A percentile compares a stretch with the other conserved stretches of the same genome.
These are phyloP conservation scores for Lasiodiplodia sp. DNA, from an alignment of 2,329 filamentous ascomycete genomes.

Conservation along the genomic window DNA sequence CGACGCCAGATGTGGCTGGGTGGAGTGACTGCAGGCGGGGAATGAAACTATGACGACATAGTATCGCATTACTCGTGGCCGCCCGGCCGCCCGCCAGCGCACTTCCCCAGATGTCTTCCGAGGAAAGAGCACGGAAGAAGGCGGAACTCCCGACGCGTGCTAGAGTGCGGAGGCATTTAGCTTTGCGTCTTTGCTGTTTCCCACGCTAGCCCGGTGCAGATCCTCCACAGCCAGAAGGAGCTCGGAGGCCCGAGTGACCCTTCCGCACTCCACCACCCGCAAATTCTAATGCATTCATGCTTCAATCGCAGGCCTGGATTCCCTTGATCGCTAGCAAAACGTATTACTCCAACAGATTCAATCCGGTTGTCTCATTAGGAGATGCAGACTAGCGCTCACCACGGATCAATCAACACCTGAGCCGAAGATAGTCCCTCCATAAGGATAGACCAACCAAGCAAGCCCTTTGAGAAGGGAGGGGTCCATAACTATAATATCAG, in stretches of 20 bases:
- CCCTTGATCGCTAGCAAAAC: neutral
- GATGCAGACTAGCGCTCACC: too few species aligned
- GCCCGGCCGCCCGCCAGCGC: neutral
- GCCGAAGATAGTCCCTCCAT: too few species aligned
- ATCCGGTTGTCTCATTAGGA: too few species aligned
- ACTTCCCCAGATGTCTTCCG: neutral
- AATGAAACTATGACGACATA: neutral
- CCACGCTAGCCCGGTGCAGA: conserved; percentile 5
- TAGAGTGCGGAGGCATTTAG: neutral
- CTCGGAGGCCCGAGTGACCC: conserved; percentile 3
- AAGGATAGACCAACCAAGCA: too few species aligned
- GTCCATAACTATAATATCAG: too few species aligned
- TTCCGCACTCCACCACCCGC: neutral
- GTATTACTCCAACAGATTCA: too few species aligned
- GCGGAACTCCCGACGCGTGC: neutral
- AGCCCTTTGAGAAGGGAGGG: too few species aligned
- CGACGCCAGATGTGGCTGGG: conserved; percentile 1
- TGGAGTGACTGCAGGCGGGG: neutral
- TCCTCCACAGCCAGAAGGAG: conserved; percentile 9
- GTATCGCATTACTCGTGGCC: neutral
- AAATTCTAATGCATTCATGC: neutral
- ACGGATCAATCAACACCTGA: too few species aligned
- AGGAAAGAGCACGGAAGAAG: neutral
- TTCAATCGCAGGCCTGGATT: neutral
- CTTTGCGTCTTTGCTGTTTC: neutral